Evolutionary conservation across 225 moss, liverwort and hornwort genomes (phyloP), one percentile per base, ranked within the genome.

Genomic region (Climacium dendroides): DNA sequence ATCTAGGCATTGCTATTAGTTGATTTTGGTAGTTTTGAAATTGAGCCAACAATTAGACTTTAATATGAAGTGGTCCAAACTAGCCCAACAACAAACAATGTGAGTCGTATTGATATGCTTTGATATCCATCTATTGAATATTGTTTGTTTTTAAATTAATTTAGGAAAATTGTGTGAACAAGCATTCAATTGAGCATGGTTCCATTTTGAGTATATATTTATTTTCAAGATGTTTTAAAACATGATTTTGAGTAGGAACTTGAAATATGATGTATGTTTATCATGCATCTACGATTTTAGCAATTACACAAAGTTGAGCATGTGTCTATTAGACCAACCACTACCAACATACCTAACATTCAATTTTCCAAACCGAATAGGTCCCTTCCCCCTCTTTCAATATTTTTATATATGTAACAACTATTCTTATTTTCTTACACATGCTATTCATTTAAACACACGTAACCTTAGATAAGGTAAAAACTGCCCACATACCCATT

Each of bases 161-260:
- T 24, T 9, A 35, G 2, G 0, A 76, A 20, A 76, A 54, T 9
- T 0, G 0, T n/a, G 35, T 53, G 10, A 24, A n/a, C 10, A n/a
- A 76, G 15, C 2, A 45, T 45, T 45, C 45, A n/a, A 24, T n/a
- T 15, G 14, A n/a, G 0, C 0, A 24, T 76, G 6, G 15, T 23
- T 35, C 3, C 2, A 75, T 14, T 35, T 75, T 35, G 35, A 52
- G 0, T 53, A 35, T 13, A 23, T 19, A 19, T 2, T 22, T 15
- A 5, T 52, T 75, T 32, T 34, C 3, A 34, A 50, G 15, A 34
- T 74, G 8, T 50, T 13, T 48, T 22, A 14, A 8, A 0, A 5
- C 0, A 14, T 1, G 3, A 12, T 34, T 22, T 34, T 13, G 0
- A 0, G 0, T 13, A 52, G 2, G 34, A 3, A 22, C 22, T 52